Conservation (phyloP, 257 asterid species). For the Jaltomata sinuosa region DNA sequence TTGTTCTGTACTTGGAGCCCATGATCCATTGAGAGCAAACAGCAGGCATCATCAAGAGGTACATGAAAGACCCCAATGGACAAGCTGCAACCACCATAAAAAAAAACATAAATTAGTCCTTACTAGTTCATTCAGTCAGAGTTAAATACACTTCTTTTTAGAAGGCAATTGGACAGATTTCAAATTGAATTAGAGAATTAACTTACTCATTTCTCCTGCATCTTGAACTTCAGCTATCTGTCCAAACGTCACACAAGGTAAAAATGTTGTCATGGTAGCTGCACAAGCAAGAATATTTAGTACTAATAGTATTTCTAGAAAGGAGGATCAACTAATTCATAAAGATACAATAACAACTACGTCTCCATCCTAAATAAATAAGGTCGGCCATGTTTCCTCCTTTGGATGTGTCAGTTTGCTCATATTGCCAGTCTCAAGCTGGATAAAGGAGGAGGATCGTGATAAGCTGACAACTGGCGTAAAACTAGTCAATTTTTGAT, state of each 20-base stretch:
- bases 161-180: not conserved
- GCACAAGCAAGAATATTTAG: not conserved
- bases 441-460: not conserved
- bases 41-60: slow-evolving; percentile 31
- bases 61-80: slow-evolving; percentile 26
- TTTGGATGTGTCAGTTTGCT: no score
- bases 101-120: not conserved
- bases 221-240: slow-evolving; percentile 44
- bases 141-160: not conserved
- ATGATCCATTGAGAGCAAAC: slow-evolving; percentile 27
- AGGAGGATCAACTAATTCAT: not conserved
- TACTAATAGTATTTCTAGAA: not conserved
- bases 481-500: not conserved
- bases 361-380: no score
- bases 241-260: slow-evolving; percentile 51
- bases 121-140: not conserved
- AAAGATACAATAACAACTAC: not conserved
- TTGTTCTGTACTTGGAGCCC: slow-evolving; percentile 37
- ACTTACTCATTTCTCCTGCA: slow-evolving; percentile 27
- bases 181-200: not conserved
- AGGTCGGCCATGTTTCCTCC: no score
- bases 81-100: slow-evolving; percentile 18
- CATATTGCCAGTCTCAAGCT: no score
- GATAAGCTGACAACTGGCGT: not conserved
- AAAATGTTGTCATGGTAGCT: slow-evolving; percentile 33